phyloP scores from a whole-genome alignment of 2,329 filamentous ascomycete genomes.

The Periconia sp. region DNA sequence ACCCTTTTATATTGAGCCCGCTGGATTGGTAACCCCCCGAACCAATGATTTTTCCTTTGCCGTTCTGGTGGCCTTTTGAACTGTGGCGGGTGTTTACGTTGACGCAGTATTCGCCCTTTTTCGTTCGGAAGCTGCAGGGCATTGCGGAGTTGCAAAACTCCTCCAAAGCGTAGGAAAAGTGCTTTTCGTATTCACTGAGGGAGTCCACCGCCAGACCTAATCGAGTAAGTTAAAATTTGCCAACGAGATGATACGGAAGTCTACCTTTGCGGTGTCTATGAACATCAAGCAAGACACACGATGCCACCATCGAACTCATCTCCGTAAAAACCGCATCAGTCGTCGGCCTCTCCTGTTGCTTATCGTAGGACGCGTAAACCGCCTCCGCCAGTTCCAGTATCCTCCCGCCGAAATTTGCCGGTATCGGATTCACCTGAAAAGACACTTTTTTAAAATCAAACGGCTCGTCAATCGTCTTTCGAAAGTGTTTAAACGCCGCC shows the following conservation, averaged over 20 bases:
- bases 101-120: constrained; percentile 37
- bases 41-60: constrained; percentile 47
- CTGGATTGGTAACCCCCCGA: constrained; percentile 45
- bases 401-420: constrained; percentile 52
- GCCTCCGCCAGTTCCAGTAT: constrained; percentile 53
- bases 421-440: constrained; percentile 50
- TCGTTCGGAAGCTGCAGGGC: constrained; percentile 47
- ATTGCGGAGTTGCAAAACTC: constrained; percentile 50
- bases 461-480: constrained; percentile 46
- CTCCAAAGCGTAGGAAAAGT: constrained; percentile 47
- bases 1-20: constrained; percentile 19
- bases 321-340: constrained; percentile 45
- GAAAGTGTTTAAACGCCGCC: constrained; percentile 55
- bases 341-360: too few relatives aligned
- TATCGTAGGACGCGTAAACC: constrained; percentile 35
- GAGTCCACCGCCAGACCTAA: too few relatives aligned
- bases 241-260: not conserved
- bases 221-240: too few relatives aligned
- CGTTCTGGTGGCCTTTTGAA: constrained; percentile 53
- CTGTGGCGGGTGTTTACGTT: constrained; percentile 43
- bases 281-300: constrained; percentile 54
- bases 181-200: too few relatives aligned
- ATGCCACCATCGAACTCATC: constrained; percentile 53
- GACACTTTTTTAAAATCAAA: constrained; percentile 56
- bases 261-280: constrained; percentile 39